Evolutionary conservation across 2,329 filamentous ascomycete genomes (phyloP).

Genomic region (Sarocladiaceae sp.): DNA sequence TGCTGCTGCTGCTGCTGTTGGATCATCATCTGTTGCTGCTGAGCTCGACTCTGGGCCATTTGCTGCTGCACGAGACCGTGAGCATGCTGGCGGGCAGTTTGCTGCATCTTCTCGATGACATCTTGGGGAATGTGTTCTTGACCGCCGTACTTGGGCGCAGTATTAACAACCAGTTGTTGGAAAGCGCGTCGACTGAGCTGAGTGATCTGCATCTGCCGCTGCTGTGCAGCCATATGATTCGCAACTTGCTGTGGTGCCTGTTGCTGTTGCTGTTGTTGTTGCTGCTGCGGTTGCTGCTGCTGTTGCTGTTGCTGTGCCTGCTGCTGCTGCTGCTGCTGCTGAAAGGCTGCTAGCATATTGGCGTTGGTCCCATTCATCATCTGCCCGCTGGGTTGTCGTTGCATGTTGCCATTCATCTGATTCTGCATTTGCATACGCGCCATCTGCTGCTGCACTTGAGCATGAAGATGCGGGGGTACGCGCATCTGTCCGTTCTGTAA

Average conservation of each 20-base stretch:
- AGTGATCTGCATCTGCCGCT: slow-evolving; percentile 22
- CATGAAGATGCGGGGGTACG: slow-evolving; percentile 27
- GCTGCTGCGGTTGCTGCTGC: slow-evolving; percentile 24
- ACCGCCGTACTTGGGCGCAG: slow-evolving; percentile 32
- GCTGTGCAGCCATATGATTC: slow-evolving; percentile 12
- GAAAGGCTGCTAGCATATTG: slow-evolving; percentile 30
- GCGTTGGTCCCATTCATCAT: slow-evolving; percentile 35
- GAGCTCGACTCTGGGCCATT: slow-evolving; percentile 27
- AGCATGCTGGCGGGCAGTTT: slow-evolving; percentile 28
- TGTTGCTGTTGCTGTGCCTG: slow-evolving; percentile 27
- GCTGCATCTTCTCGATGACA: slow-evolving; percentile 35
- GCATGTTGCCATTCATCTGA: slow-evolving; percentile 28
- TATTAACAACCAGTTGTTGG: slow-evolving; percentile 27
- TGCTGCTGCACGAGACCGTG: slow-evolving; percentile 31
- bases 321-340: slow-evolving; percentile 26
- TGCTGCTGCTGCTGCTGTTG: slow-evolving; percentile 18
- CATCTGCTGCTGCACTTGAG: slow-evolving; percentile 30
- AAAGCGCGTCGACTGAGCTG: slow-evolving; percentile 30
- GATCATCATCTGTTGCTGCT: slow-evolving; percentile 18
- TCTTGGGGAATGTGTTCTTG: slow-evolving; percentile 41
- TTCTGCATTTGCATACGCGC: slow-evolving; percentile 33
- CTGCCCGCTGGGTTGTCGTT: slow-evolving; percentile 25
- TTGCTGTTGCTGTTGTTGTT: slow-evolving; percentile 20
- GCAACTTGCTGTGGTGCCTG: slow-evolving; percentile 24
- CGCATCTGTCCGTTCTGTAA: slow-evolving; percentile 30